These are phyloP conservation scores for Saccharum hybrid DNA, from an alignment of 202 grass and related monocot species.

Conservation along the genomic window DNA sequence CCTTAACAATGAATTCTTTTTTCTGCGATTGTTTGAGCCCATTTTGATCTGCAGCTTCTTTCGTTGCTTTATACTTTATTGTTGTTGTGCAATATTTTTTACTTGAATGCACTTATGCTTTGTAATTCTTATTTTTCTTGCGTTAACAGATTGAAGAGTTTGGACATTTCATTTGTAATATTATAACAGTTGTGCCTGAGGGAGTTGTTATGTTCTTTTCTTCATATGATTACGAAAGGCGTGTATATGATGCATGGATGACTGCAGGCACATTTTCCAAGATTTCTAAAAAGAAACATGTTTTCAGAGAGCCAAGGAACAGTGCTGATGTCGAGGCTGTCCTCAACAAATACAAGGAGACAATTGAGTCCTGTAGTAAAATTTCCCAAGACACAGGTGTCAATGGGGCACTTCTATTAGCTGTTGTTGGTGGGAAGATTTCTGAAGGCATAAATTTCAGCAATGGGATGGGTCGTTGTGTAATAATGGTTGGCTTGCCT, in stretches of 20 bases:
- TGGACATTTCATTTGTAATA: conserved; percentile 82
- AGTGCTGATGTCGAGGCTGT: conserved; percentile 69
- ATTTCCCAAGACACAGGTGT: conserved; percentile 42
- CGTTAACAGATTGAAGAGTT: conserved; percentile 79
- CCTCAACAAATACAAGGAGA: conserved; percentile 81
- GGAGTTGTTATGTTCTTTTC: conserved; percentile 84
- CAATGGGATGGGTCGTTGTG: conserved; percentile 88
- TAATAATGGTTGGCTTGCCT: conserved; percentile 94
- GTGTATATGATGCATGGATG: conserved; percentile 85
- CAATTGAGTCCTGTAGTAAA: conserved; percentile 56
- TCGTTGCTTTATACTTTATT: conserved; percentile 8
- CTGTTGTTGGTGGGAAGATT: conserved; percentile 92
- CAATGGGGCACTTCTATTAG: conserved; percentile 83
- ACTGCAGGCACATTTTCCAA: conserved; percentile 69
- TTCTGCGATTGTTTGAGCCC: background rate
- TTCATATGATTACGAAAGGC: conserved; percentile 84
- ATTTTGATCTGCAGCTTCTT: conserved; percentile 10
- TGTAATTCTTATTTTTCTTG: conserved; percentile 40
- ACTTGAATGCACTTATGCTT: conserved; percentile 29
- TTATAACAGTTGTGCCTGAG: conserved; percentile 78
- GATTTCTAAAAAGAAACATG: conserved; percentile 79
- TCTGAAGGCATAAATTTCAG: conserved; percentile 98
- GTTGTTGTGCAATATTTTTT: conserved; percentile 4
- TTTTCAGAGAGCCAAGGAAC: conserved; percentile 88
- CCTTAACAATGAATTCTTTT: background rate